Percentiles rank a stretch among this genome's conserved stretches.
phyloP scores from a whole-genome alignment of 2,329 filamentous ascomycete genomes.

The Claviceps sp. region DNA sequence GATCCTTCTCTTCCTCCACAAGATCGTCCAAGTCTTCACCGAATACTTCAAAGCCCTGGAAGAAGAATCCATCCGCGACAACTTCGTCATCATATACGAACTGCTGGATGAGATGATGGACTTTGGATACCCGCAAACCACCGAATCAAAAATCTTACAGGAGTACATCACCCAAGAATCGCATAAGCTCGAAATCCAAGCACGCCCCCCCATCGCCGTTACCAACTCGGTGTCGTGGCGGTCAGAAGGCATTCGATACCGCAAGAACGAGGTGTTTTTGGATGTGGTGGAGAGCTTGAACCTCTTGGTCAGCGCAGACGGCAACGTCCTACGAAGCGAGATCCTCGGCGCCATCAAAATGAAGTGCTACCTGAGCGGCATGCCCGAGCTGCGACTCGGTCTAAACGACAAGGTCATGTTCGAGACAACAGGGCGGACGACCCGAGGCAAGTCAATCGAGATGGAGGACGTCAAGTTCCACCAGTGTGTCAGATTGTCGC shows the following conservation, averaged over 20 bases:
- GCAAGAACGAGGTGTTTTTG: constrained; percentile 98
- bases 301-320: constrained; percentile 82
- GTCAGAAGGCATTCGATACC: constrained; percentile 93
- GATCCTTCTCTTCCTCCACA: constrained; percentile 95
- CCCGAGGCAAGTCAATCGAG: constrained; percentile 90
- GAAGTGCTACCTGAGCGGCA: constrained; percentile 98
- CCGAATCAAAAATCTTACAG: constrained; percentile 94
- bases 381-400: constrained; percentile 89
- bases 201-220: constrained; percentile 89
- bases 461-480: constrained; percentile 99
- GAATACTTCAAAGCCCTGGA: constrained; percentile 99
- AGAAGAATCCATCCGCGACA: constrained; percentile 96
- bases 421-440: constrained; percentile 88
- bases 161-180: constrained; percentile 99
- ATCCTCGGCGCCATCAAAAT: constrained; percentile 97
- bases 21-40: constrained; percentile 96
- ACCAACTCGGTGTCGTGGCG: constrained; percentile 98
- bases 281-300: constrained; percentile 96
- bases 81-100: constrained; percentile 99
- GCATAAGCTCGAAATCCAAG: constrained; percentile 94
- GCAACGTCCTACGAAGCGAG: constrained; percentile 90
- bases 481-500: constrained; percentile 87
- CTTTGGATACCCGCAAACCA: constrained; percentile 97
- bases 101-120: constrained; percentile 99
- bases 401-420: constrained; percentile 99